A percentile compares a stretch with the other conserved stretches of the same genome.
Conservation (phyloP, 139 green algal species). For the Ulvella scutata region DNA sequence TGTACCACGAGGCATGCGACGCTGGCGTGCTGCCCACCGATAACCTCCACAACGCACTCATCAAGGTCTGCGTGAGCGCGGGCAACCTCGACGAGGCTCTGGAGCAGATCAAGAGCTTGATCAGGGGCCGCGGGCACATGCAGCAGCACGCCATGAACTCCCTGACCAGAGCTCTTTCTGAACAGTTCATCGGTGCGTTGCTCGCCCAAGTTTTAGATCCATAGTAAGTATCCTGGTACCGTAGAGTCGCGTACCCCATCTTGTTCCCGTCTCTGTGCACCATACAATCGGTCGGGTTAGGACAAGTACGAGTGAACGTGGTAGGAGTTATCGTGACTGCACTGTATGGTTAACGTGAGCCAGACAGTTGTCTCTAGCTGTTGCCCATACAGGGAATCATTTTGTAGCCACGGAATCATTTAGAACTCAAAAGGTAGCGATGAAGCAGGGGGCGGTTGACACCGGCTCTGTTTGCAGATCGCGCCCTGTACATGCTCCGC, state of each 20-base stretch:
- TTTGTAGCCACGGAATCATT: too few species aligned
- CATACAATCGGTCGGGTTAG: too few species aligned
- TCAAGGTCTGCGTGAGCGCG: constrained; percentile 23
- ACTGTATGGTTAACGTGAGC: too few species aligned
- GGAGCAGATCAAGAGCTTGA: constrained; percentile 37
- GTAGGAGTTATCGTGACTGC: too few species aligned
- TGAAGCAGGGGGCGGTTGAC: constrained; percentile 4
- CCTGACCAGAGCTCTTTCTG: constrained; percentile 19
- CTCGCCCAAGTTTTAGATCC: too few species aligned
- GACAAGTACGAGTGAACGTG: too few species aligned
- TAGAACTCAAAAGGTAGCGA: too few species aligned
- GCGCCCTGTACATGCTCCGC: constrained; percentile 32
- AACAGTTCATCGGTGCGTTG: constrained; percentile 6
- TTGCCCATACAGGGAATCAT: too few species aligned
- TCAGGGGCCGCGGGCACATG: constrained; percentile 23
- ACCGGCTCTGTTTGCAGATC: not conserved
- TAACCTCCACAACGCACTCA: constrained; percentile 37
- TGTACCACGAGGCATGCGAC: constrained; percentile 31
- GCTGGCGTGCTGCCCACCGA: constrained; percentile 29
- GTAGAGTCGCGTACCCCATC: not conserved
- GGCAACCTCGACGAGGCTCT: constrained; percentile 36
- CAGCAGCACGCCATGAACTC: constrained; percentile 36
- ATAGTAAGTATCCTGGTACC: not conserved
- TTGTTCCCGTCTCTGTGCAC: too few species aligned
- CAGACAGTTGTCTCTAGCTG: too few species aligned